Base-by-base conservation (phyloP, 768 basidiomycete species). In the Mycena indigotica region DNA sequence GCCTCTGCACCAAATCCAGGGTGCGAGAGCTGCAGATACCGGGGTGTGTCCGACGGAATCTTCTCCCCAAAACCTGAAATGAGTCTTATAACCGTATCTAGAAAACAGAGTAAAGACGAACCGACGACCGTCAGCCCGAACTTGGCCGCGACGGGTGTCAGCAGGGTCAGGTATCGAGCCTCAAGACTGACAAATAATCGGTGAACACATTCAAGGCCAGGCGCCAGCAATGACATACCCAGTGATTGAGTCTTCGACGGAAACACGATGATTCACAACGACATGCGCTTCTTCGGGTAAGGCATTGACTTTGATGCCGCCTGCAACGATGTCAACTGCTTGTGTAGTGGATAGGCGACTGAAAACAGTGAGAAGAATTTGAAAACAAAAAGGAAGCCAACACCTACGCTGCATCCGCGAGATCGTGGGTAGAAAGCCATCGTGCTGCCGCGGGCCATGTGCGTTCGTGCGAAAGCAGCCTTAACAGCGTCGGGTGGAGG, bases 271-370 rank as follows among this genome's bases (percentile, higher is more conserved):
- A 60, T 83, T 81, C 16, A 83, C 69, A 28, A 80, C 62, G 0
- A 75, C 79, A 55, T 65, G 73, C 2, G 72, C 78, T 21, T 68
- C 70, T 64, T 85, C 84, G 2, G 84, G 84, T 28, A 85, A 73
- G 30, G 84, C 84, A 58, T 85, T 85, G n/a, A 73, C 69, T 64
- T 83, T 83, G 35, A 79, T 71, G 5, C 74, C 78, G 10, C 74
- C 73, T 5, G 61, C 56, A 3, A 76, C 64, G 15, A 87, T 63
- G 60, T 84, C 83, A 17, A 81, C 76, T 2, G 85, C 85, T 66
- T 84, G 82, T 5, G 84, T 83, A 12, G 83, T 84, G 17, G 75
- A 71, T 3, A 77, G 66, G 15, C 75, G 65, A 28, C 68, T 75
- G 15, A 19, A 44, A 65, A 58, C 5, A n/a, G 41, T 0, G 62